phyloP scores from a whole-genome alignment of 2,329 filamentous ascomycete genomes.

The Trichoderma koningii region DNA sequence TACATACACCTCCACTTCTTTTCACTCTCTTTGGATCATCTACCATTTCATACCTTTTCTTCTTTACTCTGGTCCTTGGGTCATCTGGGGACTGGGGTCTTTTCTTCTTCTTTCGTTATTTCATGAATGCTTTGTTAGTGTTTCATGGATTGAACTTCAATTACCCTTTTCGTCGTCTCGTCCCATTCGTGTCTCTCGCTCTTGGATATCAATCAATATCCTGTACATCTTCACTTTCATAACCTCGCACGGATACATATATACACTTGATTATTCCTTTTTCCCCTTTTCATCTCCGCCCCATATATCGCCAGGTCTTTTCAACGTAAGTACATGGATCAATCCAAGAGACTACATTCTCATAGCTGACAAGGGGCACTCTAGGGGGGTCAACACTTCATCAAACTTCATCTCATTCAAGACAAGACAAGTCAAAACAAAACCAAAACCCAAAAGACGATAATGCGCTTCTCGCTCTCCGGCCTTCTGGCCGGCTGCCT shows the following conservation, averaged over 20 bases:
- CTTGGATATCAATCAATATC: background rate
- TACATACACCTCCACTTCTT: background rate
- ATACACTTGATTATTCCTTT: background rate
- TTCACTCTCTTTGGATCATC: background rate
- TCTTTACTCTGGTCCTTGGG: background rate
- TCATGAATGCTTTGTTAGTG: slow-evolving; percentile 15
- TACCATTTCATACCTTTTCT: background rate
- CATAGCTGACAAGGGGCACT: slow-evolving; percentile 2
- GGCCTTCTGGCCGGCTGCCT: slow-evolving; percentile 28
- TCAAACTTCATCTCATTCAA: background rate
- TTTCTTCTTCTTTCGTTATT: background rate
- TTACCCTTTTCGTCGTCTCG: background rate
- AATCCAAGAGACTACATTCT: slow-evolving; percentile 4
- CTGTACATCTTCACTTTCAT: slow-evolving; percentile 1
- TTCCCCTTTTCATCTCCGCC: background rate
- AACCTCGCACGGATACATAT: background rate
- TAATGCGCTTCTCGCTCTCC: slow-evolving; percentile 35
- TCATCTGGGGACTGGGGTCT: background rate
- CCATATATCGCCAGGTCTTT: background rate
- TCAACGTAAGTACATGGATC: slow-evolving; percentile 4
- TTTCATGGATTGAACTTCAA: background rate
- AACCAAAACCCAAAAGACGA: background rate
- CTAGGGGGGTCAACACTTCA: background rate
- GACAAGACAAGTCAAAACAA: background rate
- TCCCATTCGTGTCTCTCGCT: slow-evolving; percentile 11